Evolutionary conservation across 1,139 yeast species (phyloP).

Genomic region (Pneumocystis oryctolagi): DNA sequence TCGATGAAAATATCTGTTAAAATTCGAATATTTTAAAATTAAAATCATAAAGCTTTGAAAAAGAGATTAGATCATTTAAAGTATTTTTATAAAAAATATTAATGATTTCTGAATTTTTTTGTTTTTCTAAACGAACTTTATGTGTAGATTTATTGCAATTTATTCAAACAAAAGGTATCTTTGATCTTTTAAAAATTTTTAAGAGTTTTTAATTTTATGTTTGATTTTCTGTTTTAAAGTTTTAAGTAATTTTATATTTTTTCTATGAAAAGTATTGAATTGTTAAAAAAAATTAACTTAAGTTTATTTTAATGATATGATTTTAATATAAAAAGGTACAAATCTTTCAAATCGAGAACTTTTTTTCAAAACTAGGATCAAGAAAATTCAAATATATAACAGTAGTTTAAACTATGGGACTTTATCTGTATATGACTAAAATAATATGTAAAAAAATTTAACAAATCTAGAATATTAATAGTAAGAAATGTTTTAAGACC

Average conservation of each 20-base stretch:
- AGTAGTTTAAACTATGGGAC: background rate
- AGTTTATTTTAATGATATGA: background rate
- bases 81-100: background rate
- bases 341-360: background rate
- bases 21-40: too few species aligned
- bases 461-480: background rate
- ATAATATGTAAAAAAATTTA: background rate
- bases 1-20: too few species aligned
- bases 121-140: background rate
- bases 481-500: background rate
- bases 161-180: background rate
- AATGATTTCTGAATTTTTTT: background rate
- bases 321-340: background rate
- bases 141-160: background rate
- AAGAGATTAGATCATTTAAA: background rate
- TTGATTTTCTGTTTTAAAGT: background rate
- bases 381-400: background rate
- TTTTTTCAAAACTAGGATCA: background rate
- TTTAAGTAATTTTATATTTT: background rate
- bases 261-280: background rate
- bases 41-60: too few species aligned
- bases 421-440: background rate
- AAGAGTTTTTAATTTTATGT: too few species aligned
- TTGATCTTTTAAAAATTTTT: too few species aligned
- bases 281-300: background rate